A percentile compares a stretch with the other conserved stretches of the same genome.
Evolutionary conservation across 441 rosid genomes (phyloP).

Genomic region (Isatis lusitanica): DNA sequence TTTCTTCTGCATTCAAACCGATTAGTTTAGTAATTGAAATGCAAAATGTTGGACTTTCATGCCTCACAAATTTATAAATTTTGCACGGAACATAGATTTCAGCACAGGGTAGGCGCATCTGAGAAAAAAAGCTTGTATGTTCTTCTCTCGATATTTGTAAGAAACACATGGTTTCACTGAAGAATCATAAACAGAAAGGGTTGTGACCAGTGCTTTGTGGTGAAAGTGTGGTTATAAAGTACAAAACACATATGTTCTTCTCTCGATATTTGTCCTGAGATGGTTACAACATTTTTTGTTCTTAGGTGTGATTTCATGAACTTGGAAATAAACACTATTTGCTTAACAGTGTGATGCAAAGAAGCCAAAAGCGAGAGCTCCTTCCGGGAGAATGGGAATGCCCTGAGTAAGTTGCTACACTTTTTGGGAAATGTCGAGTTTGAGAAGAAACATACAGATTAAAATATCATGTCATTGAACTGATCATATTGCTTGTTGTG

Average conservation of each 20-base stretch:
- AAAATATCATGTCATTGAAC: not conserved
- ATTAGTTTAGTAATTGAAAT: not conserved
- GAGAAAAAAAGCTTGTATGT: not conserved
- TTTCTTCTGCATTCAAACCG: not conserved
- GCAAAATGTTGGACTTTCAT: not conserved
- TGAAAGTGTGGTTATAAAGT: too few species aligned
- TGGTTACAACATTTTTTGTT: conserved; percentile 6
- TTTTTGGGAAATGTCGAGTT: not conserved
- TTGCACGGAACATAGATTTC: not conserved
- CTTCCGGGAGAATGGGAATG: conserved; percentile 99
- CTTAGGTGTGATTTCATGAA: conserved; percentile 97
- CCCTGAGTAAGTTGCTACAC: conserved; percentile 69
- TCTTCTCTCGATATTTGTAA: not conserved
- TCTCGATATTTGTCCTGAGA: conserved; percentile 19
- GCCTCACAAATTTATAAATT: not conserved
- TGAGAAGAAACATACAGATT: not conserved
- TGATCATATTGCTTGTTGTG: conserved; percentile 23
- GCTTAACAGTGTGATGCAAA: conserved; percentile 96
- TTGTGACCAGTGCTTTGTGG: too few species aligned
- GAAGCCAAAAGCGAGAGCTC: conserved; percentile 90
- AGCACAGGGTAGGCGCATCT: not conserved
- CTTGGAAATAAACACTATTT: conserved; percentile 84
- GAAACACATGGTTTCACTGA: too few species aligned
- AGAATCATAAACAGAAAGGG: too few species aligned
- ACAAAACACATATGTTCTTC: not conserved